Evolutionary conservation across 495 filamentous ascomycete species (phyloP), one percentile per base, ranked within the genome.

Genomic region (Penicillium ucsense): DNA sequence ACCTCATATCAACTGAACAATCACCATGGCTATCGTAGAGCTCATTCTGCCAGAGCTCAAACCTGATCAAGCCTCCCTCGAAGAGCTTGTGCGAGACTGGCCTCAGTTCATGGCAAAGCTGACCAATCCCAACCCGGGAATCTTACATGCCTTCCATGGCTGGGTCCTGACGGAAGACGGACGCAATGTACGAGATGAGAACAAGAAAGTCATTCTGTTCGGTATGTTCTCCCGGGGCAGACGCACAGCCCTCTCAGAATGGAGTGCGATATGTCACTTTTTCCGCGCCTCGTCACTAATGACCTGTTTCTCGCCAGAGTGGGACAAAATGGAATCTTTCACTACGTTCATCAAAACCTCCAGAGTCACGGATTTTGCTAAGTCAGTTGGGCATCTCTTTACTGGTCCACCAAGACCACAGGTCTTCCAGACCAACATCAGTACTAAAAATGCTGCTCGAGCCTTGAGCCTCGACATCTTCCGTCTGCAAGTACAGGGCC

Each of bases 81-180:
- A 47, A 0, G 35, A 33, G 8, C 10, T 52, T n/a, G 35, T 38
- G 34, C 44, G 35, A 35, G 27, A 43, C 40, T 42, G 39, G 38
- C 45, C 50, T 3, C 31, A 8, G 0, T 30, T 47, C 30, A 47
- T 44, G 9, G 47, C 35, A 35, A 33, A 9, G 20, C 12, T 52
- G 35, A 47, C 31, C 8, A 10, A 44, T 4, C 50, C 44, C 0
- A 52, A 47, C 35, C 50, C 50, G 5, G 44, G 49, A 9, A 2
- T 44, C 2, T 27, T 52, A 30, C 31, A n/a, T 31, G 50, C 35
- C 0, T 47, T 39, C 6, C 38, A 41, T 6, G 50, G 50, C 3
- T 47, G 39, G 28, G 20, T 47, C n/a, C 11, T 47, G 10, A 38
- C 10, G n/a, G 50, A 52, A 10, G 31, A 47, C 33, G 50, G 37